Percentiles rank a stretch among this genome's conserved stretches.
phyloP scores from a whole-genome alignment of 768 basidiomycete genomes.

The Trametes meyenii region DNA sequence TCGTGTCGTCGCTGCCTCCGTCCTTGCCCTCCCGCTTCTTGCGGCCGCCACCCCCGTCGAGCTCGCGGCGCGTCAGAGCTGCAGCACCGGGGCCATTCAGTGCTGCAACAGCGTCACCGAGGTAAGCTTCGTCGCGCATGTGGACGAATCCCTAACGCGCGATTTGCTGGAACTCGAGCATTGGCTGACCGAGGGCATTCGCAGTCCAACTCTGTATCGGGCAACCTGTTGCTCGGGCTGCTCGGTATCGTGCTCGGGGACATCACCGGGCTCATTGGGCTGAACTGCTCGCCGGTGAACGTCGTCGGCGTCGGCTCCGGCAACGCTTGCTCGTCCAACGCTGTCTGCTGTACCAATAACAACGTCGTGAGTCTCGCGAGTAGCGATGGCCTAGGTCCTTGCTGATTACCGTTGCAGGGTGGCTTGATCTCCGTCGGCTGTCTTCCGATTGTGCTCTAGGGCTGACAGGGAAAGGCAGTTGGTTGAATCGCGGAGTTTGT shows the following conservation, averaged over 20 bases:
- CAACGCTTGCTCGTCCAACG: conserved; percentile 23
- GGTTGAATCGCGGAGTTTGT: not conserved
- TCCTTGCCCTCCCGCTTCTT: conserved; percentile 24
- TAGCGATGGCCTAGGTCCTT: not conserved
- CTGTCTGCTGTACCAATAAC: conserved; percentile 34
- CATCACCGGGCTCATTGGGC: conserved; percentile 27
- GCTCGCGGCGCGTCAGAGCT: conserved; percentile 16
- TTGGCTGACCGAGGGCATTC: not conserved
- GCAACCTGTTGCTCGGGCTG: conserved; percentile 19
- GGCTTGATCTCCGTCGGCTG: conserved; percentile 29
- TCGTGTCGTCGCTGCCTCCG: conserved; percentile 4
- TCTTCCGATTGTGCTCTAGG: conserved; percentile 24
- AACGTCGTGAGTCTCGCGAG: conserved; percentile 18
- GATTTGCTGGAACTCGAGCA: not conserved
- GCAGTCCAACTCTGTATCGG: conserved; percentile 20
- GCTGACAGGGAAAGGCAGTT: not conserved
- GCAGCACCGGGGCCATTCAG: conserved; percentile 21
- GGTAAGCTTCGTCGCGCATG: conserved; percentile 11
- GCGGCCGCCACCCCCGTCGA: conserved; percentile 26
- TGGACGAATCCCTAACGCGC: too few relatives aligned
- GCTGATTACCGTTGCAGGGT: conserved; percentile 15
- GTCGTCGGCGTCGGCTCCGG: conserved; percentile 29
- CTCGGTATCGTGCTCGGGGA: conserved; percentile 30
- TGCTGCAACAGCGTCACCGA: conserved; percentile 14
- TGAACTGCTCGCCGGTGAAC: conserved; percentile 31